Base-by-base conservation (phyloP, 768 basidiomycete genomes). In the Mrakia blollopis region DNA sequence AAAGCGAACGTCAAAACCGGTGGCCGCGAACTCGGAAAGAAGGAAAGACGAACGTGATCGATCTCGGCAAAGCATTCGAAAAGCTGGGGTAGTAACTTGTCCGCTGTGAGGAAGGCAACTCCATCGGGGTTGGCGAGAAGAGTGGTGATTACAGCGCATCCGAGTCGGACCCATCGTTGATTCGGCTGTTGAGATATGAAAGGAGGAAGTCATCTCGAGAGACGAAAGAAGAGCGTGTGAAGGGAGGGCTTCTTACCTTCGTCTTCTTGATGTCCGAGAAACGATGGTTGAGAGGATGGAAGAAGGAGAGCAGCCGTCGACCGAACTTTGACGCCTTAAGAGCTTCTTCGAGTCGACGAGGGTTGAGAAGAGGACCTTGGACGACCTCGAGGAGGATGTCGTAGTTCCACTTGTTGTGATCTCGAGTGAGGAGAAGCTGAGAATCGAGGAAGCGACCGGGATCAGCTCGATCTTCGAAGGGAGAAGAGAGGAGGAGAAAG, bases 261-360 rank as follows among this genome's bases (percentile, higher is more conserved):
- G 87, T 89, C 79, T 88, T 88, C 32, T 88, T 87, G 81, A 98
- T 86, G 80, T 93, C 91, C 4, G 92, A 91, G 83, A 97, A 98
- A 23, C 92, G 89, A 50, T 82, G 91, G 75, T 86, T 90, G 82
- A 92, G 91, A 0, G 97, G 97, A 81, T 96, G 91, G 82, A 91
- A 98, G 85, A 98, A 98, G 0, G 89, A 87, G 87, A 96, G 90
- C n/a, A 99, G 85, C 47, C 93, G 87, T n/a, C 91, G 88, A 75
- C 96, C 89, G 80, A 95, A 96, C 79, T 92, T 89, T 18, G 92
- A 90, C 21, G 90, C 93, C 81, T 90, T 91, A 81, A 96, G 92
- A 3, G 93, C 93, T 84, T 99, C 97, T 81, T 99, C 96, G 83
- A 98, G 87, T 52, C 97, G 87, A 81, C 92, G 92, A 2, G 93